A percentile compares a stretch with the other conserved stretches of the same genome.
Evolutionary conservation across 257 asterid genomes (phyloP).

Genomic region (Primulina eburnea): DNA sequence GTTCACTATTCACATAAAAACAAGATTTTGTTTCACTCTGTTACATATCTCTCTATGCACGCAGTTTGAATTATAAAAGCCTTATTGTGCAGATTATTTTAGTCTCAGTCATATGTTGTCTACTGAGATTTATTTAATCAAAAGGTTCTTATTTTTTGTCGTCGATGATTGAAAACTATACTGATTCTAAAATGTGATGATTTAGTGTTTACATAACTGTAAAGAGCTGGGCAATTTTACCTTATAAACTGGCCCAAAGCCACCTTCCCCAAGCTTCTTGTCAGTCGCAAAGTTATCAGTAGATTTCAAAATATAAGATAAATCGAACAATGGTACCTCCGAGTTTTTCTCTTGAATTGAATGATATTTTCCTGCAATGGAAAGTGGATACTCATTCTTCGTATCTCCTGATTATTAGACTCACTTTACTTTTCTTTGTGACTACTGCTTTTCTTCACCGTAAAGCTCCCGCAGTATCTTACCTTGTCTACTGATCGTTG

Average conservation of each 20-base stretch:
- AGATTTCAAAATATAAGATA: slow-evolving; percentile 15
- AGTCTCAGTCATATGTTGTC: not conserved
- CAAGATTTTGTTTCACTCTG: not conserved
- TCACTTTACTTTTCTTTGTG: not conserved
- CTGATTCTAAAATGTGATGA: not conserved
- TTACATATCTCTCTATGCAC: not conserved
- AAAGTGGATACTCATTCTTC: not conserved
- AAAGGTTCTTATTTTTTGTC: not conserved
- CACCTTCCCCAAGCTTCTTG: slow-evolving; percentile 36
- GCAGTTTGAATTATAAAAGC: not conserved
- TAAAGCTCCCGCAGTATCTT: not conserved
- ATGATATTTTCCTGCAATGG: not conserved
- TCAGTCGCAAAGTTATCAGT: slow-evolving; percentile 23
- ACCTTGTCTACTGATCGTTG: not conserved
- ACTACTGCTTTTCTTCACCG: not conserved
- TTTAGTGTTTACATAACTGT: not conserved
- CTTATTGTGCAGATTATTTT: not conserved
- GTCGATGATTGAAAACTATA: not conserved
- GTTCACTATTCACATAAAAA: no score
- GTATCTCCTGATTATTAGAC: not conserved
- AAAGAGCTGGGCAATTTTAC: not conserved
- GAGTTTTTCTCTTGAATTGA: slow-evolving; percentile 12
- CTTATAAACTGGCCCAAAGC: slow-evolving; percentile 36
- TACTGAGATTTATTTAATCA: not conserved
- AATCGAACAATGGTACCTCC: slow-evolving; percentile 17